Evolutionary conservation across 768 basidiomycete species (phyloP).

Genomic region (Calocera viscosa): DNA sequence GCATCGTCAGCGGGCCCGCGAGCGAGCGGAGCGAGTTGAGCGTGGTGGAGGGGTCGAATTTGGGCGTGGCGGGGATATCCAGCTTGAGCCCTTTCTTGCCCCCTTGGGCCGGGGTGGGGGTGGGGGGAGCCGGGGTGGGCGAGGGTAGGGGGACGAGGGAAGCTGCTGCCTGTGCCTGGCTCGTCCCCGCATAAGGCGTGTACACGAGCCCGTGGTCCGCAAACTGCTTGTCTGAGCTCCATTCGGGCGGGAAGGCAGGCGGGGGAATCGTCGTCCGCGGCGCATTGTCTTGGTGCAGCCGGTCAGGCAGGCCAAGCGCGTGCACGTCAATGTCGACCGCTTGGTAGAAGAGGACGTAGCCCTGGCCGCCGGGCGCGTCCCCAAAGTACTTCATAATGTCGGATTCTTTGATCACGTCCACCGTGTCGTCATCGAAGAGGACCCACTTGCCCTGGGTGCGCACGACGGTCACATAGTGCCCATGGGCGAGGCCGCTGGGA

Average conservation of each 20-base stretch:
- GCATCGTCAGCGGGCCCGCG: not conserved
- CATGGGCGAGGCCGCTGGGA: conserved; percentile 87
- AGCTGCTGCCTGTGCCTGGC: not conserved
- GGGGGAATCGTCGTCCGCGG: not conserved
- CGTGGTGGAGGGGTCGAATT: not conserved
- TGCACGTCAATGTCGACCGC: conserved; percentile 70
- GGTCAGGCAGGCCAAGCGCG: conserved; percentile 51
- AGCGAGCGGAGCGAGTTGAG: not conserved
- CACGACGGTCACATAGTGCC: conserved; percentile 93
- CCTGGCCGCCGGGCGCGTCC: conserved; percentile 64
- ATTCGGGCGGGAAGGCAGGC: not conserved
- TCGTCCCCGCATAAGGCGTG: not conserved
- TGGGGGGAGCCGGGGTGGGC: not conserved
- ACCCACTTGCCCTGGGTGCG: conserved; percentile 75
- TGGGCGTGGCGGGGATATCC: not conserved
- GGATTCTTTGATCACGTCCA: conserved; percentile 71
- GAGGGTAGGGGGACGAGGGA: not conserved
- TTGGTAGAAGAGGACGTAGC: conserved; percentile 96
- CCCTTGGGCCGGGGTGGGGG: not conserved
- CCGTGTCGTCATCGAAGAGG: conserved; percentile 90
- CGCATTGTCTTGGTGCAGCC: not conserved
- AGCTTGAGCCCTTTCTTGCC: conserved; percentile 1
- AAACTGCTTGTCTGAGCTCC: not conserved
- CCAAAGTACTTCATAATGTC: conserved; percentile 94
- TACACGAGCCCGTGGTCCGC: not conserved